Evolutionary conservation across 2,329 filamentous ascomycete genomes (phyloP).

Genomic region (Diaporthe citriasiana): DNA sequence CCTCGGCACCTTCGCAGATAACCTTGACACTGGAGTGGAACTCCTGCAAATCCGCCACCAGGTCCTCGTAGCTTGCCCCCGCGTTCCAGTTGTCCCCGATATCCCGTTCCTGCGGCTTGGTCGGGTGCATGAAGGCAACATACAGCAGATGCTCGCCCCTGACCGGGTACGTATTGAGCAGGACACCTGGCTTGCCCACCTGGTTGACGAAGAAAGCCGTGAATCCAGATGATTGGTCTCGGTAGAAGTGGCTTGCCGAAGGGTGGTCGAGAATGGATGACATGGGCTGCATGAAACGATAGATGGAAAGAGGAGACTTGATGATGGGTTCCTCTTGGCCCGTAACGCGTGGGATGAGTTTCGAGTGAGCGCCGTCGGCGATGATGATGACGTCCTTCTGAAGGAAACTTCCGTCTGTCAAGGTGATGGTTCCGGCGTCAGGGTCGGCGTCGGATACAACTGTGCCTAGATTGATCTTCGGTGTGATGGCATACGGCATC

Average conservation of each 20-base stretch:
- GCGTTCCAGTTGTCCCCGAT: constrained; percentile 25
- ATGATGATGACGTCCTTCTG: constrained; percentile 17
- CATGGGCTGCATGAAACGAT: constrained; percentile 23
- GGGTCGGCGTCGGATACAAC: constrained; percentile 19
- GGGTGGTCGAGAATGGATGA: constrained; percentile 10
- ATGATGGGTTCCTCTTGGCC: constrained; percentile 18
- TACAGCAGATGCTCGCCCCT: constrained; percentile 11
- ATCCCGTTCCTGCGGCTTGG: constrained; percentile 10
- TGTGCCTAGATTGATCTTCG: constrained; percentile 14
- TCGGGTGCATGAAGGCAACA: constrained; percentile 22
- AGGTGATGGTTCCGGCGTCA: not conserved
- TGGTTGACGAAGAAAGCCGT: constrained; percentile 21
- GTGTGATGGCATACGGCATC: not conserved
- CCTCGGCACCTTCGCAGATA: constrained; percentile 16
- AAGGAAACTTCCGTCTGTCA: not conserved
- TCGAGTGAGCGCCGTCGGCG: constrained; percentile 23
- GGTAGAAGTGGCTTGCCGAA: constrained; percentile 7
- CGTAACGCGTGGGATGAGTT: constrained; percentile 16
- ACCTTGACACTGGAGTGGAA: constrained; percentile 19
- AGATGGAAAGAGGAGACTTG: constrained; percentile 18
- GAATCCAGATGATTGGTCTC: constrained; percentile 3
- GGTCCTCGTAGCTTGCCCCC: constrained; percentile 8
- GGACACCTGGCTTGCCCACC: constrained; percentile 16
- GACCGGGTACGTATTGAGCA: constrained; percentile 19
- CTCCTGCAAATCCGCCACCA: constrained; percentile 4